Conservation (phyloP, 768 basidiomycete species). For the Neoboletus magnificus region DNA sequence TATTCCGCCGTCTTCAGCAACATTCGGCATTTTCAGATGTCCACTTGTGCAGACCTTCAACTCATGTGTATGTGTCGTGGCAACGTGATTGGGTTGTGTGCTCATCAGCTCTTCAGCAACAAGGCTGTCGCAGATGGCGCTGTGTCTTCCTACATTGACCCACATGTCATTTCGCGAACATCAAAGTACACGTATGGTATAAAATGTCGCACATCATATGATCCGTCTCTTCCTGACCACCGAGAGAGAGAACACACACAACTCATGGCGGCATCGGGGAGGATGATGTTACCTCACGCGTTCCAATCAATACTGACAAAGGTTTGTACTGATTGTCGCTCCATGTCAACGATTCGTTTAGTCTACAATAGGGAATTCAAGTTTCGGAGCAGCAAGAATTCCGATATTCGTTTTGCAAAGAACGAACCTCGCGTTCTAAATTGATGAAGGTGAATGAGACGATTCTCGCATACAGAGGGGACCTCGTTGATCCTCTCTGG, state of each 20-base stretch:
- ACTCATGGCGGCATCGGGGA: conserved; percentile 25
- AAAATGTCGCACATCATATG: conserved; percentile 27
- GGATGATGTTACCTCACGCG: conserved; percentile 26
- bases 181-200: conserved; percentile 41
- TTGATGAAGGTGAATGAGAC: not conserved
- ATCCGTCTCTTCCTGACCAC: conserved; percentile 36
- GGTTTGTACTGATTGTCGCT: conserved; percentile 10
- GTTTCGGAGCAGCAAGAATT: conserved; percentile 23
- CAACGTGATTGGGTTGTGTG: not conserved
- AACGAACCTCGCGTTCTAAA: not conserved
- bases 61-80: conserved; percentile 40
- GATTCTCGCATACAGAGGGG: conserved; percentile 19
- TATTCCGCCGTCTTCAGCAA: conserved; percentile 40
- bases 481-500: conserved; percentile 5
- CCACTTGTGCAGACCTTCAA: conserved; percentile 45
- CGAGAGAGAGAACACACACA: conserved; percentile 23
- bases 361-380: conserved; percentile 4
- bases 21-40: conserved; percentile 35
- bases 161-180: conserved; percentile 43
- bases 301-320: conserved; percentile 38
- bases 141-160: conserved; percentile 38
- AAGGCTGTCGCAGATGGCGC: conserved; percentile 54
- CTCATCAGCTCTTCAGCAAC: conserved; percentile 24
- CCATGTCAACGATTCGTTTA: not conserved
- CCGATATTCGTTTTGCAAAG: conserved; percentile 3